phyloP scores from a whole-genome alignment of 768 basidiomycete species.

The Macrolepiota dolichaula region DNA sequence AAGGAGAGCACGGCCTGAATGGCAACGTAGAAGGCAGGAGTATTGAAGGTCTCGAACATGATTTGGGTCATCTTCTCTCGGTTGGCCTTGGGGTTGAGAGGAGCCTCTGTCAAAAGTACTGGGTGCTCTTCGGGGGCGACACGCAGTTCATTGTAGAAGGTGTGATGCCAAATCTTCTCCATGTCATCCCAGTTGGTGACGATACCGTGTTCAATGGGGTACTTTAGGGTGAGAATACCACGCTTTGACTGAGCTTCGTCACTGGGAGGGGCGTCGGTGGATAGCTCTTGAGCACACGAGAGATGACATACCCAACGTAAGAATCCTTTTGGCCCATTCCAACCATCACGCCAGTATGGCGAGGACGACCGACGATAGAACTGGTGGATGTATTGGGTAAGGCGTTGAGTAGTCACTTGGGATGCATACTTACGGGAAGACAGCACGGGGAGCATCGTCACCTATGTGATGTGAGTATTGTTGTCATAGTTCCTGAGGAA shows the following conservation, averaged over 20 bases:
- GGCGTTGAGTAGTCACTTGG: slow-evolving; percentile 29
- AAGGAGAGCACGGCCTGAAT: slow-evolving; percentile 90
- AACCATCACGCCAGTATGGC: slow-evolving; percentile 95
- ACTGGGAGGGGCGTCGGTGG: slow-evolving; percentile 86
- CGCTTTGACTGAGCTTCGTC: slow-evolving; percentile 93
- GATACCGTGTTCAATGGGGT: slow-evolving; percentile 93
- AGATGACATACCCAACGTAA: slow-evolving; percentile 75
- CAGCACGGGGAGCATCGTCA: slow-evolving; percentile 88
- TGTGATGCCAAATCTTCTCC: slow-evolving; percentile 99
- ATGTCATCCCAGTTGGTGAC: slow-evolving; percentile 99
- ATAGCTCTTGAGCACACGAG: slow-evolving; percentile 39
- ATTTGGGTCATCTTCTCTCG: slow-evolving; percentile 94
- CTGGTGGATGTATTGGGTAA: slow-evolving; percentile 30
- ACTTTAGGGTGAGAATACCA: slow-evolving; percentile 87
- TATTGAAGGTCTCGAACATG: slow-evolving; percentile 97
- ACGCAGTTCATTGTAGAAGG: slow-evolving; percentile 94
- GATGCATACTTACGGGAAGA: slow-evolving; percentile 83
- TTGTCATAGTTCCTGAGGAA: slow-evolving; percentile 7
- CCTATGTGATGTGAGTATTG: slow-evolving; percentile 41
- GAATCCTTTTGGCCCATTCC: slow-evolving; percentile 97
- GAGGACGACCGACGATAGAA: slow-evolving; percentile 92
- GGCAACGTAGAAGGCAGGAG: slow-evolving; percentile 87
- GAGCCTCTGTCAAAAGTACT: slow-evolving; percentile 87
- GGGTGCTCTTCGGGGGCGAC: slow-evolving; percentile 93
- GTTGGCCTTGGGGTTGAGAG: slow-evolving; percentile 91